Base-by-base conservation (phyloP, 1,284 basidiomycete genomes). In the Porodaedalea pini region DNA sequence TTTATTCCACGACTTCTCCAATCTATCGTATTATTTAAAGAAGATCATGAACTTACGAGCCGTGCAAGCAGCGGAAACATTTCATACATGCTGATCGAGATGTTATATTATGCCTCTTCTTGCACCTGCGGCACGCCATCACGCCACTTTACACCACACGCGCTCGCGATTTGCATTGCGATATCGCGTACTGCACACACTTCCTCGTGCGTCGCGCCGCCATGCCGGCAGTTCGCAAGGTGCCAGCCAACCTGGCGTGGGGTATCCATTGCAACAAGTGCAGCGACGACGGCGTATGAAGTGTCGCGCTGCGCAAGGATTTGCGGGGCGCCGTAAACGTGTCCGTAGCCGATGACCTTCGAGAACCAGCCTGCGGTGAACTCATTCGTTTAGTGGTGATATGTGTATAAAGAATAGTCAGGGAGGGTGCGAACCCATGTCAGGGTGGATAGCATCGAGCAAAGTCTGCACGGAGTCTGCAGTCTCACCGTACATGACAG, bases 181-280 rank as follows among this genome's bases (percentile, higher is more conserved):
- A 60, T 57, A 8, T 31, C 19, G 13, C 58, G 43, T 7, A 60
- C 54, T 4, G 49, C 58, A 8, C 29, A 37, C 11, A 57, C 41
- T 32, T 60, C 58, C 7, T 52, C 54, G 15, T 36, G 3, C 27
- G 40, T 60, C 23, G 58, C 58, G 2, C 58, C 58, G 21, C 48
- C 58, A 15, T 50, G 44, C 10, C 57, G 32, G 23, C 48, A 51
- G 36, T 48, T 57, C 32, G 56, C 47, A 37, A 73, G 44, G 36
- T 73, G 72, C 71, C 71, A 74, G 25, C 21, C 62, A 43, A 69
- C 64, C 62, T 73, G 71, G 3, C 58, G 59, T 0, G 70, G 71
- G 13, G 68, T 64, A 54, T 74, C 71, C 52, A 65, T 67, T 15
- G 71, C 65, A 54, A 74, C 65, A 29, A 73, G 61, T 0, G 70